These are phyloP conservation scores for Podaxis sp. DNA, from an alignment of 768 basidiomycete species.

Conservation along the genomic window DNA sequence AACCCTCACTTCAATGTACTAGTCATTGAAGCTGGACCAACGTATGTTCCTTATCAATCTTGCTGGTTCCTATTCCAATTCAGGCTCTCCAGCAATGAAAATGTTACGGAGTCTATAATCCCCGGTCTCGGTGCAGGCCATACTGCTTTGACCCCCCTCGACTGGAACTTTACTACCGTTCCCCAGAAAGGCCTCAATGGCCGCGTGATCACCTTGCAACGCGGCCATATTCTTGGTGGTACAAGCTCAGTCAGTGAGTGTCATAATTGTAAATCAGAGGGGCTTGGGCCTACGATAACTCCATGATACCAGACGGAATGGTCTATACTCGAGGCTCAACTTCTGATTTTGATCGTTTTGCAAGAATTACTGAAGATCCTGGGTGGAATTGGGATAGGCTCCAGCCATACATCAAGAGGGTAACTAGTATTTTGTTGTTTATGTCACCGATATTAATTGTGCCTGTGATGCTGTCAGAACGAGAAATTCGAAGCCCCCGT, in stretches of 20 bases:
- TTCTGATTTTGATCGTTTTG: conserved; percentile 26
- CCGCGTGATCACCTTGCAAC: conserved; percentile 24
- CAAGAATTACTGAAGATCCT: conserved; percentile 26
- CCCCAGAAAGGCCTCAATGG: conserved; percentile 28
- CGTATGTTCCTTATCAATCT: conserved; percentile 6
- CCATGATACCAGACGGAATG: conserved; percentile 20
- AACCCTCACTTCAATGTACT: conserved; percentile 16
- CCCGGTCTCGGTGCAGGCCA: conserved; percentile 12
- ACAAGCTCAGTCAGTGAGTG: conserved; percentile 31
- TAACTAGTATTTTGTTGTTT: neutral
- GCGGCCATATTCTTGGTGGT: conserved; percentile 34
- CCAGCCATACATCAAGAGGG: conserved; percentile 26
- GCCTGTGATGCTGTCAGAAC: conserved; percentile 9
- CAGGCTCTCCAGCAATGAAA: neutral
- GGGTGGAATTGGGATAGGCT: conserved; percentile 36
- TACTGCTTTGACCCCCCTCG: neutral
- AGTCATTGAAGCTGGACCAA: conserved; percentile 18
- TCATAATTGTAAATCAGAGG: neutral
- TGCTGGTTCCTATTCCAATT: neutral
- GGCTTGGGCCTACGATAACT: conserved; percentile 10
- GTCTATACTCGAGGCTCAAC: conserved; percentile 22
- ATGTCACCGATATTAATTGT: conserved; percentile 16
- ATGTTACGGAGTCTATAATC: conserved; percentile 18
- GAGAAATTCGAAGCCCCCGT: conserved; percentile 21
- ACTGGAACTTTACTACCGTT: conserved; percentile 33